Conservation (phyloP, 2,329 filamentous ascomycete genomes). For the Pyricularia grisea region DNA sequence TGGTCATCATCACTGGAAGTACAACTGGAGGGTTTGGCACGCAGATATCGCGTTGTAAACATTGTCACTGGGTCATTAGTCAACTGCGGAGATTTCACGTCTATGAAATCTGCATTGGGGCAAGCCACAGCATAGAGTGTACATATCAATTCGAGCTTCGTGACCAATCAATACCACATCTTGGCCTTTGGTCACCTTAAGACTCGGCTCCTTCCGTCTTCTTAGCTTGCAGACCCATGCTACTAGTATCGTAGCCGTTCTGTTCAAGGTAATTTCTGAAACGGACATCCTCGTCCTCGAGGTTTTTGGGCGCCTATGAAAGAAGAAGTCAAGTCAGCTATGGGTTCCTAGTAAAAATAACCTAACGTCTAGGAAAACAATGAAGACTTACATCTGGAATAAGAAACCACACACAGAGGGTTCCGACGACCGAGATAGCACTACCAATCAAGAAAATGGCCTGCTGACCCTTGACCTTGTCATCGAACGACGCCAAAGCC, state of each 20-base stretch:
- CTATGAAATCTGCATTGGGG: no score
- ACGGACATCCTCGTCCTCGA: conserved; percentile 13
- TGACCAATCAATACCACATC: not conserved
- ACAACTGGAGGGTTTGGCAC: no score
- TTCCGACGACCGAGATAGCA: conserved; percentile 15
- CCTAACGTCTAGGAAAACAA: not conserved
- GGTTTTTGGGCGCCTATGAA: conserved; percentile 8
- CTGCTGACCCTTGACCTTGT: conserved; percentile 14
- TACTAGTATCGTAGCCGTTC: conserved; percentile 12
- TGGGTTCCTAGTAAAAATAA: not conserved
- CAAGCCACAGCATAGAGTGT: not conserved
- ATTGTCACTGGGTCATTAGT: no score
- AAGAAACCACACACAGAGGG: conserved; percentile 16
- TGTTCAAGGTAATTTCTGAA: conserved; percentile 13
- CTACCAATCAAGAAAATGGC: conserved; percentile 18
- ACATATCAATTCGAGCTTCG: not conserved
- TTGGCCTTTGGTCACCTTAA: not conserved
- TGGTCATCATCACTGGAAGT: no score
- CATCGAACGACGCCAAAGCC: conserved; percentile 12
- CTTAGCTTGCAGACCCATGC: conserved; percentile 9
- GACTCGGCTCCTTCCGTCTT: not conserved
- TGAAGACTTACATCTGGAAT: conserved; percentile 10
- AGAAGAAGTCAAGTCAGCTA: not conserved
- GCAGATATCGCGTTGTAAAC: no score
- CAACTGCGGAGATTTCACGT: no score